Evolutionary conservation across 2,329 filamentous ascomycete species (phyloP), one percentile per base, ranked within the genome.

Genomic region (Aspergillus melleus): DNA sequence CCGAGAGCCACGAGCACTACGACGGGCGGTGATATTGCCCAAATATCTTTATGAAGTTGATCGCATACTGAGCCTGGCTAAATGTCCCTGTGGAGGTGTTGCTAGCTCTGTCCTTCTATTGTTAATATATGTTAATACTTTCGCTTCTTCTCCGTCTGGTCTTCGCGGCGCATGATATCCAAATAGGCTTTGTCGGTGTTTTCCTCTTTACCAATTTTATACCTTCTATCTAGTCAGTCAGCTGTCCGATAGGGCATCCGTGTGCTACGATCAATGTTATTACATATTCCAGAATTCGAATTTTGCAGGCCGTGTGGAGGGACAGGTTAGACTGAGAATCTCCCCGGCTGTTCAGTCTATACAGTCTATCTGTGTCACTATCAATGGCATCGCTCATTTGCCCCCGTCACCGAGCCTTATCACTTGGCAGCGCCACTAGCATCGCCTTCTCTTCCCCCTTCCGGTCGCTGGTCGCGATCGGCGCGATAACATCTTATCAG

Each of bases 391-490:
- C 36, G 14, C 36, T 42, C 36, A 42, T 42, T 42, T 42, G 36
- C 36, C 16, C 36, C 14, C 36, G 16, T 16, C 36, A 5, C 36
- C 36, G 36, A 49, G n/a, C 51, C 56, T 58, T 58, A 58, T 58
- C 56, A 54, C 56, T 58, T 58, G 56, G 56, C 51, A 49, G 39
- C 22, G 32, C 36, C 56, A 20, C 30, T 49, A 19, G 32, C 47
- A 49, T 58, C 56, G 56, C 56, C 56, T 54, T 50, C 42, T 54
- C 44, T 19, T 58, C 51, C 51, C 56, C 52, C 12, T 58, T 58
- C 51, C 4, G 51, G 56, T 19, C 42, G 53, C 14, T n/a, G 14
- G 20, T n/a, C 16, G n/a, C 56, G 50, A 16, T n/a, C 9, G 11
- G n/a, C 22, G 22, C 51, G 50, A 8, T 49, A 20, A 29, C 24